Percentiles rank a stretch among this genome's conserved stretches.
phyloP scores from a whole-genome alignment of 768 basidiomycete genomes.

The Rhizopogon vinicolor region DNA sequence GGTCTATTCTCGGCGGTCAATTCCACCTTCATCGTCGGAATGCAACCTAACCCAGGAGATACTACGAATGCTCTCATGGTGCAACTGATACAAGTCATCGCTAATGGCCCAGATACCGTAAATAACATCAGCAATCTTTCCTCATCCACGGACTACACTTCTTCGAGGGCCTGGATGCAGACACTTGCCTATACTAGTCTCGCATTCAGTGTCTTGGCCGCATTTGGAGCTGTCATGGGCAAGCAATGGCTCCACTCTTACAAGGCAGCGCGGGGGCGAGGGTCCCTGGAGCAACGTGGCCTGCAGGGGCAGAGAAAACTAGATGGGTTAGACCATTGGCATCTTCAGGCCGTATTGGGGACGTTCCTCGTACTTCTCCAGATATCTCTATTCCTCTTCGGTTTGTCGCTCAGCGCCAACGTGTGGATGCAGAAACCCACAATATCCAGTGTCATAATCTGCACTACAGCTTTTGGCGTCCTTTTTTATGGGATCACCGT shows the following conservation, averaged over 20 bases:
- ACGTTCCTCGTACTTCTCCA: too few relatives aligned
- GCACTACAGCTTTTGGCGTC: too few relatives aligned
- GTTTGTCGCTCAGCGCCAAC: too few relatives aligned
- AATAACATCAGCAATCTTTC: background rate
- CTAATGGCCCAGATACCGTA: background rate
- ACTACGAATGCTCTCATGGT: conserved; percentile 16
- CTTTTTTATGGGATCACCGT: too few relatives aligned
- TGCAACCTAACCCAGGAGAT: conserved; percentile 20
- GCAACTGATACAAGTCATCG: background rate
- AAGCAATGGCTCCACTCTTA: too few relatives aligned
- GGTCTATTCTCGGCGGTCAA: conserved; percentile 36
- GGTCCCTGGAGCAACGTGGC: conserved; percentile 1
- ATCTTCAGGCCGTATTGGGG: background rate
- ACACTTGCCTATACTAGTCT: conserved; percentile 8
- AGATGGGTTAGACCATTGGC: conserved; percentile 2
- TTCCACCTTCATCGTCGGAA: conserved; percentile 32
- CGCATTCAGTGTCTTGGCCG: conserved; percentile 7
- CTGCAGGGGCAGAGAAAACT: conserved; percentile 1
- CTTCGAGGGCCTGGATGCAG: conserved; percentile 1
- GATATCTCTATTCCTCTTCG: too few relatives aligned
- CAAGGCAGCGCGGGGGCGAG: background rate
- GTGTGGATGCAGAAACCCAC: too few relatives aligned
- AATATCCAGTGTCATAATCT: too few relatives aligned
- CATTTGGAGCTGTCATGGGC: conserved; percentile 2
- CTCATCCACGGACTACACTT: background rate